These are phyloP conservation scores for Lentithecium fluviatile DNA, from an alignment of 495 filamentous ascomycete species.

Conservation along the genomic window DNA sequence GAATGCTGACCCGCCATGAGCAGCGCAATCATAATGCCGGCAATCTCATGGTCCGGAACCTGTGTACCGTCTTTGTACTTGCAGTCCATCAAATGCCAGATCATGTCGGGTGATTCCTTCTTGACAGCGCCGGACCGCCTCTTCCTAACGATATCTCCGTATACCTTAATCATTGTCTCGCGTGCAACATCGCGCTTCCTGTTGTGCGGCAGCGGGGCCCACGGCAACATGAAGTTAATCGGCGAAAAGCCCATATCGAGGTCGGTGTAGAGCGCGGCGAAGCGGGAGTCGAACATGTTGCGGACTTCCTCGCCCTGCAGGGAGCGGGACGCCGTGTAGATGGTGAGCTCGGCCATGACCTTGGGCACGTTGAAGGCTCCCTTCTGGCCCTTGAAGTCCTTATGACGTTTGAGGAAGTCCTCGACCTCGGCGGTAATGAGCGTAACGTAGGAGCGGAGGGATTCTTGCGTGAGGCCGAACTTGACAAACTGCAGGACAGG, in stretches of 20 bases:
- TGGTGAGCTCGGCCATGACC: constrained; percentile 60
- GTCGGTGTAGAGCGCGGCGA: constrained; percentile 64
- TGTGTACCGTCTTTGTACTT: constrained; percentile 62
- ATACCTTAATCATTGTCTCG: constrained; percentile 56
- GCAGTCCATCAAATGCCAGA: constrained; percentile 66
- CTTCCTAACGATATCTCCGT: constrained; percentile 59
- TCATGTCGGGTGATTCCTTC: constrained; percentile 62
- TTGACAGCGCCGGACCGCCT: constrained; percentile 51
- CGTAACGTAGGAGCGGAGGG: constrained; percentile 61
- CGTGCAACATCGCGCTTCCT: constrained; percentile 59
- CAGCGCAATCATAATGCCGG: constrained; percentile 68
- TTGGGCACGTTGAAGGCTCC: constrained; percentile 56
- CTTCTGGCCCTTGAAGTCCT: constrained; percentile 49
- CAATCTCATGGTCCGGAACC: constrained; percentile 61
- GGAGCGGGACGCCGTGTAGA: constrained; percentile 65
- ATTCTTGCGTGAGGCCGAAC: constrained; percentile 61
- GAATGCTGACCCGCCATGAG: constrained; percentile 68
- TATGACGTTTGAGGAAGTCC: constrained; percentile 50
- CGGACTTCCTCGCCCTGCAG: constrained; percentile 67
- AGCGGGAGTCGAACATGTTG: constrained; percentile 58
- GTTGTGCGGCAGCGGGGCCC: constrained; percentile 63
- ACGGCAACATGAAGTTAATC: constrained; percentile 66
- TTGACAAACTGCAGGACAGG: constrained; percentile 57
- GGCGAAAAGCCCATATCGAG: constrained; percentile 65
- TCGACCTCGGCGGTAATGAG: constrained; percentile 56